These are phyloP conservation scores for Aureobasidium lini DNA, from an alignment of 2,329 filamentous ascomycete species.

Conservation along the genomic window DNA sequence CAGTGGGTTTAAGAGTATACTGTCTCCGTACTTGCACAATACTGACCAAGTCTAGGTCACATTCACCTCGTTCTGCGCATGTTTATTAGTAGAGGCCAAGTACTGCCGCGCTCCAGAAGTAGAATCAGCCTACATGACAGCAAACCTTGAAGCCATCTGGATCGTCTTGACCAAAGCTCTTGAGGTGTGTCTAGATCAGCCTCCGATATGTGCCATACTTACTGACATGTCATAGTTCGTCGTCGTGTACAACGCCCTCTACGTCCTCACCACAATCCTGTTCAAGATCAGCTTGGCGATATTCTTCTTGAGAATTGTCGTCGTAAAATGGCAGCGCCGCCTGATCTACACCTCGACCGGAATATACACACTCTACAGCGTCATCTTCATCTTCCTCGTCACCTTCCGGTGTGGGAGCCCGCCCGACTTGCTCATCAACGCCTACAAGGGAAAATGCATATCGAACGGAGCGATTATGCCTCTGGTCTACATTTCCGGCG, in stretches of 20 bases:
- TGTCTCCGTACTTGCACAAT: background rate
- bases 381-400: background rate
- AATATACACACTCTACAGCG: background rate
- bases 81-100: background rate
- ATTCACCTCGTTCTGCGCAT: background rate
- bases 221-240: background rate
- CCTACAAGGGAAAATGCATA: slow-evolving; percentile 12
- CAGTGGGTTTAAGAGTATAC: background rate
- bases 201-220: background rate
- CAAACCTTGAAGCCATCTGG: background rate
- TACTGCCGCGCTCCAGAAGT: background rate
- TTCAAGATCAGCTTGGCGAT: slow-evolving; percentile 16
- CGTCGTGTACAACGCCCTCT: slow-evolving; percentile 9
- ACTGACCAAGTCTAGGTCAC: background rate
- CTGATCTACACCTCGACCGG: background rate
- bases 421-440: slow-evolving; percentile 3
- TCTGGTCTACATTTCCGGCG: slow-evolving; percentile 12
- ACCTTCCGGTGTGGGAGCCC: slow-evolving; percentile 5
- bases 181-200: background rate
- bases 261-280: slow-evolving; percentile 14
- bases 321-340: slow-evolving; percentile 12
- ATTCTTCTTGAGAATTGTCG: slow-evolving; percentile 16
- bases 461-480: slow-evolving; percentile 3
- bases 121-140: background rate
- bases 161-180: background rate